These are phyloP conservation scores for Tetragonia tetragonoides DNA, from an alignment of 148 eudicot genomes.

Conservation along the genomic window DNA sequence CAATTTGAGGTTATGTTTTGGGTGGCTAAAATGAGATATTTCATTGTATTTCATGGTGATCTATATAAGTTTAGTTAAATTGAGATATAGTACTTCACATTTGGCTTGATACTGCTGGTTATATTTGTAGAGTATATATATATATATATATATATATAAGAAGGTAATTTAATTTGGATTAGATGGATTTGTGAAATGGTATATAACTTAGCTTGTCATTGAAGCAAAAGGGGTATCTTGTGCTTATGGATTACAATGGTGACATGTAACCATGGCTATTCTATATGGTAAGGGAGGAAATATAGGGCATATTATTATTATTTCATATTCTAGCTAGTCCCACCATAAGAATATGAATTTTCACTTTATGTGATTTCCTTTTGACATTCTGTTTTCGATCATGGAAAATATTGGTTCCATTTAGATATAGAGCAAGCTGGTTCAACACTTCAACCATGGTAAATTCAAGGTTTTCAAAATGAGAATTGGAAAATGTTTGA, in stretches of 20 bases:
- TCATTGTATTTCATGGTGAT: conserved; percentile 69
- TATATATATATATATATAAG: neutral
- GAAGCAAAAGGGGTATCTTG: conserved; percentile 30
- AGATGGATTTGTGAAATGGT: conserved; percentile 10
- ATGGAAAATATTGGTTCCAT: too few species aligned
- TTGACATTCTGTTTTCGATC: conserved; percentile 3
- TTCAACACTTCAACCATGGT: too few species aligned
- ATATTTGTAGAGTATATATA: too few species aligned
- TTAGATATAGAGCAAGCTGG: too few species aligned
- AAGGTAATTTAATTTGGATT: neutral
- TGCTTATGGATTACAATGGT: conserved; percentile 16
- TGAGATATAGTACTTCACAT: neutral
- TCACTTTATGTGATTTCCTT: conserved; percentile 20
- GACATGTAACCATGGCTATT: conserved; percentile 3
- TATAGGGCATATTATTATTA: conserved; percentile 9
- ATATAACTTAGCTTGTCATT: conserved; percentile 24
- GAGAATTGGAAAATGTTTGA: too few species aligned
- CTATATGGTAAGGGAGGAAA: conserved; percentile 10
- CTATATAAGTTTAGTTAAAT: neutral
- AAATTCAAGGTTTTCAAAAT: too few species aligned
- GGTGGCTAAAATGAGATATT: conserved; percentile 75
- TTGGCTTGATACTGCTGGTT: too few species aligned
- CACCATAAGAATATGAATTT: conserved; percentile 11
- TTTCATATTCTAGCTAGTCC: conserved; percentile 13
- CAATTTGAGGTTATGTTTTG: conserved; percentile 70